Conservation (phyloP, 306 rosid species). For the Ochetophila trinervis region DNA sequence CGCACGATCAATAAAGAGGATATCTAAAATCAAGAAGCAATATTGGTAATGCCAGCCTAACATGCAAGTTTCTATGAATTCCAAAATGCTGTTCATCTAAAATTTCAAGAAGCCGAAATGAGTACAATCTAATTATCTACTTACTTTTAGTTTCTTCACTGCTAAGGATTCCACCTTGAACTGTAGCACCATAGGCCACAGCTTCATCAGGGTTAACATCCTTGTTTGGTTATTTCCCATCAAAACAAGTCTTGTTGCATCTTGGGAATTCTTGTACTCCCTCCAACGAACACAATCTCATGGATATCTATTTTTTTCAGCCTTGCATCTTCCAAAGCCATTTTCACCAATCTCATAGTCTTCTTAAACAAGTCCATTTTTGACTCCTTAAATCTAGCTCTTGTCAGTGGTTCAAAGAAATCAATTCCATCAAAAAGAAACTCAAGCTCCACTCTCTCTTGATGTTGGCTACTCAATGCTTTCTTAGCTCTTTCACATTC, state of each 20-base stretch:
- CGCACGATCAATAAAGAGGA: conserved; percentile 12
- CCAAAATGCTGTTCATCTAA: not conserved
- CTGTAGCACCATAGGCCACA: conserved; percentile 21
- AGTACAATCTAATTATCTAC: too few relatives aligned
- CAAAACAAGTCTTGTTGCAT: conserved; percentile 23
- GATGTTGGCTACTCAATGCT: conserved; percentile 10
- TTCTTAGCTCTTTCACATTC: conserved; percentile 20
- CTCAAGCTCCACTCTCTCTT: conserved; percentile 11
- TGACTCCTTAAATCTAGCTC: too few relatives aligned
- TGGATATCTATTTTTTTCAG: conserved; percentile 11
- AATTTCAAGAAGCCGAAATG: not conserved
- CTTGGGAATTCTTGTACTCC: conserved; percentile 24
- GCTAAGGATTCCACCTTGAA: conserved; percentile 22
- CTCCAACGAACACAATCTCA: conserved; percentile 27
- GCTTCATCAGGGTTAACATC: conserved; percentile 25
- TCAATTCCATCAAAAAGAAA: conserved; percentile 16
- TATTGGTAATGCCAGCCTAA: not conserved
- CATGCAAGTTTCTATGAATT: too few relatives aligned
- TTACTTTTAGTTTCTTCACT: conserved; percentile 23
- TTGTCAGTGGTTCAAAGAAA: conserved; percentile 23
- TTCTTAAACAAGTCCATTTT: conserved; percentile 19
- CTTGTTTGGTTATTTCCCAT: conserved; percentile 23
- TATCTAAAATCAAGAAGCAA: not conserved
- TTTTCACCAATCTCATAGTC: conserved; percentile 21
- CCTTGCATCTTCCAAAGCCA: conserved; percentile 20